phyloP scores from a whole-genome alignment of 257 asterid species.

The Ajuga chamaepitys region DNA sequence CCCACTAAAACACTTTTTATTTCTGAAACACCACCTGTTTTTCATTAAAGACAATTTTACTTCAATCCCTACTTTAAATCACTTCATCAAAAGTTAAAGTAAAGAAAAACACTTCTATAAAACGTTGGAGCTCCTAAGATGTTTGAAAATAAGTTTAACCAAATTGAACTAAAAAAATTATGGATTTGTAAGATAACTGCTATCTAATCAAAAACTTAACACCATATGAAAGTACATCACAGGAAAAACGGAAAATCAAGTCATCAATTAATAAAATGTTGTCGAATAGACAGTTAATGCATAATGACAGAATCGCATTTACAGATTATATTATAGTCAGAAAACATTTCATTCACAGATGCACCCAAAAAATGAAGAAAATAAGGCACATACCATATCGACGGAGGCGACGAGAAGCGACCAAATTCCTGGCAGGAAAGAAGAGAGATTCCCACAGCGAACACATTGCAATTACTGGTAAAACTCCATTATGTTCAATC shows the following conservation, averaged over 20 bases:
- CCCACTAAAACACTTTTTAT: no score
- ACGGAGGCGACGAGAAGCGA: conserved; percentile 37
- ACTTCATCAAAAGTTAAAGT: no score
- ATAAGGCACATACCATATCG: conserved; percentile 37
- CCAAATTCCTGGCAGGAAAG: conserved; percentile 32
- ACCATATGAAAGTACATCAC: background rate
- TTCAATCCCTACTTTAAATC: no score
- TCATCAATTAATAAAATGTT: no score
- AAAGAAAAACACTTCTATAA: no score
- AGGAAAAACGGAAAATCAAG: background rate
- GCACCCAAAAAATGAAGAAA: background rate
- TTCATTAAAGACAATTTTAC: no score
- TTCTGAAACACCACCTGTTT: no score
- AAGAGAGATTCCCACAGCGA: conserved; percentile 46
- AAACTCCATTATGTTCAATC: background rate
- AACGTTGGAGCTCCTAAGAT: no score
- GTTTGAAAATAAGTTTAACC: no score
- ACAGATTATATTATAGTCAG: background rate
- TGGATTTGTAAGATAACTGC: background rate
- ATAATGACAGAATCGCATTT: background rate
- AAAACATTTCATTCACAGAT: background rate
- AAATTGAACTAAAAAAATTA: background rate
- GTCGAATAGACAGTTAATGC: background rate
- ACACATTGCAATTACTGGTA: conserved; percentile 22
- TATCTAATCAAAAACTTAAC: background rate